Percentiles rank a stretch among this genome's conserved stretches.
Evolutionary conservation across 257 asterid species (phyloP).

Genomic region (Cinchona pubescens): DNA sequence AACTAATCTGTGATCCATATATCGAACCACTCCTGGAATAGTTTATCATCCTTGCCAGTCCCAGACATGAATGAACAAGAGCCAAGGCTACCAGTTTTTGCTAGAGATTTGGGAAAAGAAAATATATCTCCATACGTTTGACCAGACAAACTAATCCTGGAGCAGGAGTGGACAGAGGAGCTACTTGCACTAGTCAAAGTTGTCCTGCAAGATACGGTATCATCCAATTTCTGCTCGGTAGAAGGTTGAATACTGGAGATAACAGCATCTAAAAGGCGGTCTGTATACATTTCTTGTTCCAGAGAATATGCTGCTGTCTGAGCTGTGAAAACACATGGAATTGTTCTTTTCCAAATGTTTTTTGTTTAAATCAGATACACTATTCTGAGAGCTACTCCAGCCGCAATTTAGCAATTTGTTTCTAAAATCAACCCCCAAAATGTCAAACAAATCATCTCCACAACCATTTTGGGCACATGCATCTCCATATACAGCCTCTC

Average conservation of each 20-base stretch:
- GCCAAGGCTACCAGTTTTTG: conserved; percentile 43
- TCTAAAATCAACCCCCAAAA: conserved; percentile 79
- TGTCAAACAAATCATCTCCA: conserved; percentile 79
- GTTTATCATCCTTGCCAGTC: conserved; percentile 44
- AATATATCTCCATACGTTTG: conserved; percentile 51
- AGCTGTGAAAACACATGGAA: conserved; percentile 27
- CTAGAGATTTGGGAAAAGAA: conserved; percentile 51
- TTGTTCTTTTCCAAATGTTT: conserved; percentile 27
- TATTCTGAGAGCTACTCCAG: conserved; percentile 36
- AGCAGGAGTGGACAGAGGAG: conserved; percentile 46
- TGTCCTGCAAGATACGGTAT: conserved; percentile 52
- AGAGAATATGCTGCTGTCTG: conserved; percentile 51
- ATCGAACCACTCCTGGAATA: conserved; percentile 61
- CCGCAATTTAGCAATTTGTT: conserved; percentile 47
- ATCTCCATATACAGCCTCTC: conserved; percentile 32
- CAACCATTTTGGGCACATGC: conserved; percentile 28
- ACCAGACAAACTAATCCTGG: conserved; percentile 43
- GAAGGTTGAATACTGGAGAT: conserved; percentile 45
- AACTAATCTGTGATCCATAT: conserved; percentile 64
- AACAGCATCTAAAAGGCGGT: conserved; percentile 74
- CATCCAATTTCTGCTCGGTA: conserved; percentile 39
- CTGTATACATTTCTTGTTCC: conserved; percentile 38
- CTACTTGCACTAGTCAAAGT: conserved; percentile 43
- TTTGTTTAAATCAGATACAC: conserved; percentile 31
- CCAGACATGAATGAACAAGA: conserved; percentile 40